phyloP scores from a whole-genome alignment of 1,284 basidiomycete species.

The Ceratobasidium sp. region DNA sequence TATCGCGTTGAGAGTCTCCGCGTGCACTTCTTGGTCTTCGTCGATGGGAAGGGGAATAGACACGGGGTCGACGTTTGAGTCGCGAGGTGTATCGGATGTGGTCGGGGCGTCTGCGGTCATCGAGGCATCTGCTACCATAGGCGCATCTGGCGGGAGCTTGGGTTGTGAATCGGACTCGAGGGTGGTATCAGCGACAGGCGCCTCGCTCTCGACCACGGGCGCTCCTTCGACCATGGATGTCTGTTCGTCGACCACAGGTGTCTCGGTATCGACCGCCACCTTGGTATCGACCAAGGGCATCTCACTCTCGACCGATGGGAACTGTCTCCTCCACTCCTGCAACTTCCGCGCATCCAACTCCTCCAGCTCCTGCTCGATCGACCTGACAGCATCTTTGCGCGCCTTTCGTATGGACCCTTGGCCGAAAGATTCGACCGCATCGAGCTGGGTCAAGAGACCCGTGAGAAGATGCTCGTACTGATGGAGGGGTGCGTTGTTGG shows the following conservation, averaged over 20 bases:
- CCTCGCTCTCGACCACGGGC: background rate
- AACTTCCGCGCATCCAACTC: slow-evolving; percentile 63
- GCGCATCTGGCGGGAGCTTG: background rate
- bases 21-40: slow-evolving; percentile 7
- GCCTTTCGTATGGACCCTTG: slow-evolving; percentile 68
- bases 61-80: slow-evolving; percentile 22
- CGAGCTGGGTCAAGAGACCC: slow-evolving; percentile 72
- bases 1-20: background rate
- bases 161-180: background rate
- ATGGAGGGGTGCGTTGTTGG: slow-evolving; percentile 68
- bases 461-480: slow-evolving; percentile 72
- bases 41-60: slow-evolving; percentile 25
- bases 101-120: background rate
- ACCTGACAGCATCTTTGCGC: slow-evolving; percentile 70
- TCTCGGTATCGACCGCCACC: background rate
- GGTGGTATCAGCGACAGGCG: background rate
- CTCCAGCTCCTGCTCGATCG: slow-evolving; percentile 73
- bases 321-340: slow-evolving; percentile 53
- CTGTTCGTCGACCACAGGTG: no score
- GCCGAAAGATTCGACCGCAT: slow-evolving; percentile 76
- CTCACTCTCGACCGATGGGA: background rate
- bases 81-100: background rate
- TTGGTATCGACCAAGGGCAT: slow-evolving; percentile 3
- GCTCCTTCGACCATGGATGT: no score
- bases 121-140: background rate